phyloP scores from a whole-genome alignment of 78 protist species.

The Dictyostelium intermedium region DNA sequence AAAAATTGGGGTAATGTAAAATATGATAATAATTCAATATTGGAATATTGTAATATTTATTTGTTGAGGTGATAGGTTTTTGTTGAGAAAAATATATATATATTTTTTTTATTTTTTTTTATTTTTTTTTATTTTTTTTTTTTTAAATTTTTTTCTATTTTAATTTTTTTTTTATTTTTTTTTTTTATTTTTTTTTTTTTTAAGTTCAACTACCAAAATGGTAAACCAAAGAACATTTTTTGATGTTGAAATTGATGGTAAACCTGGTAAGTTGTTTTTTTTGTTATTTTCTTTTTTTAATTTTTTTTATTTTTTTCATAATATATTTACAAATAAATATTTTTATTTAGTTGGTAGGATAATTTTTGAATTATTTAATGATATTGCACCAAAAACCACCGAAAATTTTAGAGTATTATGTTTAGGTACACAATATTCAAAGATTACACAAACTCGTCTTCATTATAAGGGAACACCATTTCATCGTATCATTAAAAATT shows the following conservation, averaged over 20 bases:
- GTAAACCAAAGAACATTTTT: conserved; percentile 81
- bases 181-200: too few relatives aligned
- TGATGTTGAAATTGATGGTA: conserved; percentile 73
- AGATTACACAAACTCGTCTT: conserved; percentile 64
- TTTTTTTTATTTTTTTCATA: not conserved
- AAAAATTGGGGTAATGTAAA: too few relatives aligned
- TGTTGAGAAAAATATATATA: too few relatives aligned
- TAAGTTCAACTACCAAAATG: not conserved
- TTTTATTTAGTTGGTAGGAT: conserved; percentile 81
- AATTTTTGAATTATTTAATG: conserved; percentile 81
- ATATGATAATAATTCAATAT: too few relatives aligned
- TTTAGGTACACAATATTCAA: conserved; percentile 90
- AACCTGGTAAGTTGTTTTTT: conserved; percentile 23
- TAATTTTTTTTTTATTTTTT: too few relatives aligned
- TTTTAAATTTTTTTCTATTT: too few relatives aligned
- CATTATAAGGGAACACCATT: conserved; percentile 89
- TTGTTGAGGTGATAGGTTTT: too few relatives aligned
- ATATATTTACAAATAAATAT: not conserved
- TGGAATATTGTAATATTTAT: too few relatives aligned
- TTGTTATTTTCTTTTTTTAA: too few relatives aligned
- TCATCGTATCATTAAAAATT: conserved; percentile 94
- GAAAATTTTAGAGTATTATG: conserved; percentile 89
- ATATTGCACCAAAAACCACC: conserved; percentile 85
- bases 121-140: too few relatives aligned
- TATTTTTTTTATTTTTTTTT: too few relatives aligned